These are phyloP conservation scores for Panaeolus cyanescens DNA, from an alignment of 768 basidiomycete species.

Conservation along the genomic window DNA sequence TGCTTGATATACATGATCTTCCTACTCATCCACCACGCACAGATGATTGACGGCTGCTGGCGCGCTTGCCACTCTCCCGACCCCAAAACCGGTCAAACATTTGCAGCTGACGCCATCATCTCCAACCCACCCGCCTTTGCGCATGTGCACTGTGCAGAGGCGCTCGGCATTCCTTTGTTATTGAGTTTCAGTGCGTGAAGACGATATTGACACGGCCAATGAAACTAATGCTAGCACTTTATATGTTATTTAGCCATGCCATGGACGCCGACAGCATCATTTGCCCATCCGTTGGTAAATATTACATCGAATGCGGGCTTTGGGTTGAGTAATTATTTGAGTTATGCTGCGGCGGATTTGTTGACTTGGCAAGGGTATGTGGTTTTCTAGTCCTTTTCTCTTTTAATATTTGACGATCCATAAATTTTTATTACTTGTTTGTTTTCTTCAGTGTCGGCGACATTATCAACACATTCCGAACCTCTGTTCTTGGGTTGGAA, in stretches of 20 bases:
- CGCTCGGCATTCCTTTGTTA: slow-evolving; percentile 57
- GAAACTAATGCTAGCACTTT: no score
- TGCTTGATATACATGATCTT: no score
- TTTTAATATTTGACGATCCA: no score
- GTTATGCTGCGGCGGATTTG: slow-evolving; percentile 59
- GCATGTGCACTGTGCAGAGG: slow-evolving; percentile 67
- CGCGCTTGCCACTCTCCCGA: slow-evolving; percentile 51
- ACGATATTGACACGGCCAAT: no score
- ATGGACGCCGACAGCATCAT: slow-evolving; percentile 58
- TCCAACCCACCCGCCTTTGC: slow-evolving; percentile 70
- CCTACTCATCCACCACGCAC: slow-evolving; percentile 2
- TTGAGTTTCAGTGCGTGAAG: slow-evolving; percentile 60
- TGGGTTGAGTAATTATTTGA: slow-evolving; percentile 58
- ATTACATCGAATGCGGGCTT: slow-evolving; percentile 56
- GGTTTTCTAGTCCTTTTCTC: neutral
- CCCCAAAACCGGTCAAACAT: slow-evolving; percentile 41
- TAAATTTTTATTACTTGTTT: no score
- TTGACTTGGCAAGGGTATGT: slow-evolving; percentile 61
- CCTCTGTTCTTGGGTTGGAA: slow-evolving; percentile 45
- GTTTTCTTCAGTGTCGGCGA: slow-evolving; percentile 54
- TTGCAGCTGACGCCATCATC: slow-evolving; percentile 66
- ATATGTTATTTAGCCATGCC: slow-evolving; percentile 79
- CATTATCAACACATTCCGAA: slow-evolving; percentile 59
- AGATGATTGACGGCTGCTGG: slow-evolving; percentile 68
- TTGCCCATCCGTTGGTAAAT: slow-evolving; percentile 66